Conservation (phyloP, 768 basidiomycete species). For the Amanita phalloides region DNA sequence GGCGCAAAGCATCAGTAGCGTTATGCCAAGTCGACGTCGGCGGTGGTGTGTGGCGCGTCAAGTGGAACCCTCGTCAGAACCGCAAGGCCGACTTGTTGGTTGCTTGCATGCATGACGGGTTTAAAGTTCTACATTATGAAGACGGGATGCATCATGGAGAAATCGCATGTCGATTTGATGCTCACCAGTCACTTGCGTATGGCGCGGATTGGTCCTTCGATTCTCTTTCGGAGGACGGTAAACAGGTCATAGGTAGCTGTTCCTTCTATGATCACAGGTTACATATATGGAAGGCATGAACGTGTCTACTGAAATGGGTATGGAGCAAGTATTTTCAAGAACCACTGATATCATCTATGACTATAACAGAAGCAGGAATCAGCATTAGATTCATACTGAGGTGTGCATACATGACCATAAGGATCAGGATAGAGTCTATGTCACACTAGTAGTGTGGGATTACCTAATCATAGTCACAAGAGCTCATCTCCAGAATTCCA, state of each 20-base stretch:
- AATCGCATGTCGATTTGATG: constrained; percentile 52
- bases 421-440: too few relatives aligned
- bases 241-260: constrained; percentile 70
- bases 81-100: constrained; percentile 70
- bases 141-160: constrained; percentile 17
- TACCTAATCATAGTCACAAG: background rate
- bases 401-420: too few relatives aligned
- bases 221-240: constrained; percentile 11
- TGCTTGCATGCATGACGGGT: constrained; percentile 98
- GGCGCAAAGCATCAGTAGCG: constrained; percentile 50
- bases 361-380: too few relatives aligned
- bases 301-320: background rate
- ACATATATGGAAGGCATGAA: constrained; percentile 68
- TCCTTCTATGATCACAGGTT: constrained; percentile 92
- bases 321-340: background rate
- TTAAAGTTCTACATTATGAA: constrained; percentile 64
- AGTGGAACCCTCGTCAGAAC: constrained; percentile 79
- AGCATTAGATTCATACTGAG: too few relatives aligned
- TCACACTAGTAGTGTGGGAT: too few relatives aligned
- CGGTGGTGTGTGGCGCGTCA: constrained; percentile 92
- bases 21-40: constrained; percentile 58
- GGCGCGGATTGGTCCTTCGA: constrained; percentile 82
- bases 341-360: too few relatives aligned
- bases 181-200: constrained; percentile 79
- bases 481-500: constrained; percentile 56